A percentile compares a stretch with the other conserved stretches of the same genome.
phyloP scores from a whole-genome alignment of 2,329 filamentous ascomycete genomes.

The Dendrostoma leiphaemia region DNA sequence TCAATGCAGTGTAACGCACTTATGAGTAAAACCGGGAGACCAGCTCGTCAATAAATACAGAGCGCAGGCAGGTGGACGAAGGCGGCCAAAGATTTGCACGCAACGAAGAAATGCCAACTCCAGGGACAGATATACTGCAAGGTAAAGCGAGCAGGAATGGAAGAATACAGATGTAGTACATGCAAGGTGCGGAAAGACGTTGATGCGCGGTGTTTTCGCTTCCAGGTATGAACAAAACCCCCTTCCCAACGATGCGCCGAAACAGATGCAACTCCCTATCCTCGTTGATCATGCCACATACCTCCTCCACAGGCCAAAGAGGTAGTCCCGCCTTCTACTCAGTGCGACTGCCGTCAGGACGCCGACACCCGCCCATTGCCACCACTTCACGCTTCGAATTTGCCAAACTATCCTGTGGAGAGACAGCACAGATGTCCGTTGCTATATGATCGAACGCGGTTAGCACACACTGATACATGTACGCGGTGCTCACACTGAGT shows the following conservation, averaged over 20 bases:
- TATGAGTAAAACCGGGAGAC: no score
- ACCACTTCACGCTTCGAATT: constrained; percentile 16
- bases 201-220: neutral
- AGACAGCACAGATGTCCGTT: constrained; percentile 11
- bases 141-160: no score
- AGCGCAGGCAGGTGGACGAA: neutral
- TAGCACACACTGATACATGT: no score
- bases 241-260: no score
- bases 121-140: no score
- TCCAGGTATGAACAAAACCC: no score
- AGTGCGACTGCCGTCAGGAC: constrained; percentile 8
- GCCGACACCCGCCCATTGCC: constrained; percentile 20
- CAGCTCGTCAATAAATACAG: neutral
- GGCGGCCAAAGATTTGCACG: no score
- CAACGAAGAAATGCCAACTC: no score
- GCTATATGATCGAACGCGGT: constrained; percentile 5
- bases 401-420: constrained; percentile 14
- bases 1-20: no score
- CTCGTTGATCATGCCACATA: constrained; percentile 6
- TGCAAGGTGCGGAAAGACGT: no score
- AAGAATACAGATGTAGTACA: no score
- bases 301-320: constrained; percentile 15
- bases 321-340: constrained; percentile 11
- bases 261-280: neutral
- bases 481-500: no score